Percentiles rank a stretch among this genome's conserved stretches.
These are phyloP conservation scores for Vitellaria paradoxa DNA, from an alignment of 179 eudicot genomes.

Conservation along the genomic window DNA sequence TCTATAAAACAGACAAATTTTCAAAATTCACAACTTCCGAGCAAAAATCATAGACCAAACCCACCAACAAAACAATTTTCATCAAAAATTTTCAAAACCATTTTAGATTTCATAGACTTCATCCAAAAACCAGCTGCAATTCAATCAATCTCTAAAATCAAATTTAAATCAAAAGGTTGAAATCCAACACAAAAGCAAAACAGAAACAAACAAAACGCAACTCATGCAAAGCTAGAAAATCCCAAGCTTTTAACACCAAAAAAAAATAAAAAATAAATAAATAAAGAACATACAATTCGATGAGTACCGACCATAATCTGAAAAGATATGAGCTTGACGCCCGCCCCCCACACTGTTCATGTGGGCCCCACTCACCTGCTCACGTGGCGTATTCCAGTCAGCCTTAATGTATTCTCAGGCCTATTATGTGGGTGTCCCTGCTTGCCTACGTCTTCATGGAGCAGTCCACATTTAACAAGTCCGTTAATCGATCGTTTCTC, in stretches of 20 bases:
- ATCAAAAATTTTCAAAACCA: neutral
- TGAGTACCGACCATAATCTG: conserved; percentile 19
- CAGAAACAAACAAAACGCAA: conserved; percentile 4
- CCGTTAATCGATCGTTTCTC: too few relatives aligned
- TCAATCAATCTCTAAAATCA: neutral
- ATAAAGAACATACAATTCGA: too few relatives aligned
- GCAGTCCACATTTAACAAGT: too few relatives aligned
- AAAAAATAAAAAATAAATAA: too few relatives aligned
- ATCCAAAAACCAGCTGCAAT: conserved; percentile 11
- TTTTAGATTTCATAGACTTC: conserved; percentile 1
- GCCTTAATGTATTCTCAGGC: too few relatives aligned
- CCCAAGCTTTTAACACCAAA: neutral
- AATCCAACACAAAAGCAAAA: conserved; percentile 3
- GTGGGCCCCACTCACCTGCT: too few relatives aligned
- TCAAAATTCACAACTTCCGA: too few relatives aligned
- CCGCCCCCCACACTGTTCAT: too few relatives aligned
- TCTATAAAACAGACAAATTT: too few relatives aligned
- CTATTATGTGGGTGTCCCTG: too few relatives aligned
- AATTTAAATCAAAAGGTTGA: neutral
- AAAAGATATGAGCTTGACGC: conserved; percentile 23
- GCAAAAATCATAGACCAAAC: neutral
- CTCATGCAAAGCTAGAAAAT: conserved; percentile 8
- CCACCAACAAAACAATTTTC: conserved; percentile 5
- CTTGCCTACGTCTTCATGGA: too few relatives aligned
- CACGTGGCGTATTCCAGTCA: too few relatives aligned